Conservation (phyloP, 768 basidiomycete species). For the Austroboletus eburneus region DNA sequence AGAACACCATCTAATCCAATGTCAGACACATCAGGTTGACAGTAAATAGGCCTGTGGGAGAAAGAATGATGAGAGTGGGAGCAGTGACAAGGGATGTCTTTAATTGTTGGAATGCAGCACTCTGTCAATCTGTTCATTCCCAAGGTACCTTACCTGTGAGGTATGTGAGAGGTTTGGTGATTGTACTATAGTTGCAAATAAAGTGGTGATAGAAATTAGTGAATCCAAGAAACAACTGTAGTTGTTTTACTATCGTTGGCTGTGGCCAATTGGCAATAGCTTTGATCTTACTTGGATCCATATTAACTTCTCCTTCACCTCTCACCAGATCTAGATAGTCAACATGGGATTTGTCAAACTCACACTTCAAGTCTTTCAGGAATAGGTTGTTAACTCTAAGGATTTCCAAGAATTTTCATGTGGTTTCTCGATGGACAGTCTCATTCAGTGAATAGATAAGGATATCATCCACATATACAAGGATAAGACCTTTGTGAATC, state of each 20-base stretch:
- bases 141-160: background rate
- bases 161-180: background rate
- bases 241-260: background rate
- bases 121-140: background rate
- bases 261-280: background rate
- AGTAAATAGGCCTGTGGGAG: background rate
- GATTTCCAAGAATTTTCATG: background rate
- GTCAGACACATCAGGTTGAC: background rate
- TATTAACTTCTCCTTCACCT: background rate
- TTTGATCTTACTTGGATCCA: background rate
- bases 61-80: background rate
- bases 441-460: background rate
- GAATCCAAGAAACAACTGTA: background rate
- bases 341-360: background rate
- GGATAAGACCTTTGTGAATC: too few species aligned
- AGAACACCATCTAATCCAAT: background rate
- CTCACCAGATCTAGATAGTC: background rate
- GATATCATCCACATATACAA: background rate
- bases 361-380: background rate
- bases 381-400: background rate
- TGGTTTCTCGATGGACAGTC: background rate
- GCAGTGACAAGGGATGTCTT: background rate
- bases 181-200: background rate
- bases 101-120: background rate
- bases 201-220: background rate